Evolutionary conservation across 2,329 filamentous ascomycete species (phyloP).

Genomic region (Thelonectria rubi): DNA sequence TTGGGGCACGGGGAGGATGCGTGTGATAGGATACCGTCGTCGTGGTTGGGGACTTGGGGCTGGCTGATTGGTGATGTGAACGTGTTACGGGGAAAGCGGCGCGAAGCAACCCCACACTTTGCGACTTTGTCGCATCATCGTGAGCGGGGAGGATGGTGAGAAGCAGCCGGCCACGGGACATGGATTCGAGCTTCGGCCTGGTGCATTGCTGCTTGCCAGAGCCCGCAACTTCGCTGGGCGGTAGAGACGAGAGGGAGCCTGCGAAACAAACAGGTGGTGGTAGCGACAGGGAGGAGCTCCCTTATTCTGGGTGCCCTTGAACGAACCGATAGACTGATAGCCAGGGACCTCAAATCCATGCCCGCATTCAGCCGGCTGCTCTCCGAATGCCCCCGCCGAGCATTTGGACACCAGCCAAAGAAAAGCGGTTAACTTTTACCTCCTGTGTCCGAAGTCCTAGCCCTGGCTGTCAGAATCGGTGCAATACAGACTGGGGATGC

Average conservation of each 20-base stretch:
- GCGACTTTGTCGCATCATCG: slow-evolving; percentile 25
- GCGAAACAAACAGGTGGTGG: not conserved
- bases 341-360: not conserved
- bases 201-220: not conserved
- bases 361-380: not conserved
- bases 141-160: slow-evolving; percentile 16
- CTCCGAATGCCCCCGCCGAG: not conserved
- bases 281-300: not conserved
- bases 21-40: slow-evolving; percentile 44
- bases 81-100: slow-evolving; percentile 36
- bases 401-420: not conserved
- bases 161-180: slow-evolving; percentile 9
- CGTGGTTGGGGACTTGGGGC: slow-evolving; percentile 37
- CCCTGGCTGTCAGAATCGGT: slow-evolving; percentile 18
- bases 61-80: slow-evolving; percentile 39
- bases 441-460: slow-evolving; percentile 1
- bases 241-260: not conserved
- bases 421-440: not conserved
- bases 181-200: not conserved
- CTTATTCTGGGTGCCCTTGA: not conserved
- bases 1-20: slow-evolving; percentile 31
- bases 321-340: not conserved
- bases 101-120: slow-evolving; percentile 42
- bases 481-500: slow-evolving; percentile 22
- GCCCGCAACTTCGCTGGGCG: not conserved